Percentiles rank a stretch among this genome's conserved stretches.
These are phyloP conservation scores for Westerdykella sp. DNA, from an alignment of 2,329 filamentous ascomycete genomes.

Conservation along the genomic window DNA sequence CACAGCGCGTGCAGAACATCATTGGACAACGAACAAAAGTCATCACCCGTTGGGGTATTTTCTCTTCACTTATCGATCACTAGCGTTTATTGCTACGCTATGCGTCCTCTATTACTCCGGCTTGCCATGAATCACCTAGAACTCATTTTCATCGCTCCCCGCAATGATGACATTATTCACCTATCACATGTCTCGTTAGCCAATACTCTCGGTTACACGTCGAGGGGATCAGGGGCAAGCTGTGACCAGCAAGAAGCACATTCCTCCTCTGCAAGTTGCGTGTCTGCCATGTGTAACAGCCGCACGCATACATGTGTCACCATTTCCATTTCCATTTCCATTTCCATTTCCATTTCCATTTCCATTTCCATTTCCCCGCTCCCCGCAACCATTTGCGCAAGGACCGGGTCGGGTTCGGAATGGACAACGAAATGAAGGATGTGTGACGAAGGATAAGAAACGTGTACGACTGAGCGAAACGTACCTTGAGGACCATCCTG, in stretches of 20 bases:
- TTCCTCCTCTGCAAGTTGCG: no score
- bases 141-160: constrained; percentile 80
- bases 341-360: no score
- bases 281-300: no score
- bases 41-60: no score
- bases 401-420: background rate
- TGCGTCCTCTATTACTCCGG: no score
- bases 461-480: constrained; percentile 10
- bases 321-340: background rate
- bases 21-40: no score
- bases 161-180: constrained; percentile 92
- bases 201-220: background rate
- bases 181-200: constrained; percentile 26
- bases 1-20: no score
- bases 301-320: background rate
- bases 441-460: constrained; percentile 1
- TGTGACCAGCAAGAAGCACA: constrained; percentile 1
- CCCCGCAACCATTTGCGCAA: background rate
- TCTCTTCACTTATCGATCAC: no score
- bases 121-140: constrained; percentile 44
- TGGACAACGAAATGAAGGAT: background rate
- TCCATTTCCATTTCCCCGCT: background rate
- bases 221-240: constrained; percentile 2
- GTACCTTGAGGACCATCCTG: constrained; percentile 68
- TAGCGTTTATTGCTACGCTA: no score